Base-by-base conservation (phyloP, 305 asterid genomes). In the Fraxinus baroniana region DNA sequence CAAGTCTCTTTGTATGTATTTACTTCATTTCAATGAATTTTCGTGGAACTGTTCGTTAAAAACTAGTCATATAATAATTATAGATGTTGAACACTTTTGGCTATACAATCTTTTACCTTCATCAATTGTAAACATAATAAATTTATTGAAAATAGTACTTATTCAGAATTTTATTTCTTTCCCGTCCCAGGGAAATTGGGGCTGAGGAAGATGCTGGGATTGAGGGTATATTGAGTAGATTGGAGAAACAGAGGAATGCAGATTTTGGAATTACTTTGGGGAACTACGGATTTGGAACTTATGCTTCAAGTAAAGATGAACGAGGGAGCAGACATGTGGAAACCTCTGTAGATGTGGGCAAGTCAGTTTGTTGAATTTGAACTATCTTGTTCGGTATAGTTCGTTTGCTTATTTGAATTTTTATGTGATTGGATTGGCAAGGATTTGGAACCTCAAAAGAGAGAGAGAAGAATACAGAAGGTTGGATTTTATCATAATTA, bases 201-300 rank as follows among this genome's bases (percentile, higher is more conserved):
- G 82, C 85, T 74, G 91, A 86, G 74, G 90, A 85, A 87, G 93
- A 87, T 80, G 80, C 85, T 5, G 97, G 93, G 49, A 84, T 94
- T 82, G 92, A 88, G 24, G 98, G 97, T 77, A 94, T 96, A 86
- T 79, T 94, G 90, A 90, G 89, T 80, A 87, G 98, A 84, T 85
- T 96, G 86, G 94, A 91, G 90, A 94, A 91, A 85, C 94, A 94
- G 87, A 92, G 97, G 91, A 89, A 78, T 79, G 88, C 62, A 1
- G 86, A 92, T 64, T 79, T 93, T 55, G 94, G 91, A 80, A 84
- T 88, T 78, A 76, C 86, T 85, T 76, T 87, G 70, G 90, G 78
- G 76, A 86, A 83, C 79, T 72, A 86, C 76, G 89, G 79, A 71
- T 78, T 77, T 52, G 90, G 76, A 70, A 64, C 81, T 82, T 88